Conservation (phyloP, 164 flowering plant genomes). For the Annona squamosa region DNA sequence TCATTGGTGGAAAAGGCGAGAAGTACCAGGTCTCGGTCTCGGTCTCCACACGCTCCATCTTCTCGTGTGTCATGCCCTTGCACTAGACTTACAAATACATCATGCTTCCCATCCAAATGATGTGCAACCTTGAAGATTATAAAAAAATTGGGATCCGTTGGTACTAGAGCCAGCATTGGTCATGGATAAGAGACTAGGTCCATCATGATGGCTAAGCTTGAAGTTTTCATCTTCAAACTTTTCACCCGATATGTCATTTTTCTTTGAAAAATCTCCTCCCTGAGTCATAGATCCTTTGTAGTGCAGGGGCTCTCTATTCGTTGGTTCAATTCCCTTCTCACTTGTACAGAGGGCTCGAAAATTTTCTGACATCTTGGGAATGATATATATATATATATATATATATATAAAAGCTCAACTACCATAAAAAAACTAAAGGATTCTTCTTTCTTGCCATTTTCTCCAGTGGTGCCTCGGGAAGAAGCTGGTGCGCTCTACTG, state of each 20-base stretch:
- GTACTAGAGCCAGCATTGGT: constrained; percentile 64
- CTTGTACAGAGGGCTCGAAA: constrained; percentile 99
- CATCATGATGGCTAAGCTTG: constrained; percentile 68
- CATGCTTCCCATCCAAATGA: constrained; percentile 81
- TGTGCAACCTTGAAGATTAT: constrained; percentile 68
- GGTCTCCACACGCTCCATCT: constrained; percentile 66
- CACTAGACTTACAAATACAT: constrained; percentile 87
- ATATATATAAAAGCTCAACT: constrained; percentile 45
- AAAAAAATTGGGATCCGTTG: constrained; percentile 75
- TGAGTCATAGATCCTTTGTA: constrained; percentile 90
- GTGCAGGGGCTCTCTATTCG: constrained; percentile 67
- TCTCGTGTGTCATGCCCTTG: constrained; percentile 61
- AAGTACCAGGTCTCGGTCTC: constrained; percentile 48
- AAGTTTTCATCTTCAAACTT: constrained; percentile 85
- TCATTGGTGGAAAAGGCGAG: too few species aligned
- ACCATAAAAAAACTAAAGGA: constrained; percentile 67
- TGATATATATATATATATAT: constrained; percentile 78
- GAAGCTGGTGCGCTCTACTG: too few species aligned
- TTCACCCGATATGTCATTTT: constrained; percentile 85
- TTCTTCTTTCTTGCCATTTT: constrained; percentile 58
- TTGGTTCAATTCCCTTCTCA: constrained; percentile 72
- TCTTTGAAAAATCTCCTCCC: constrained; percentile 87
- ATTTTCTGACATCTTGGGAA: constrained; percentile 85
- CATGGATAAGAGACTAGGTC: constrained; percentile 83
- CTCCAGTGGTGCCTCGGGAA: constrained; percentile 5